Evolutionary conservation across 2,329 filamentous ascomycete species (phyloP), one percentile per base, ranked within the genome.

Genomic region (Arachnopeziza araneosa): DNA sequence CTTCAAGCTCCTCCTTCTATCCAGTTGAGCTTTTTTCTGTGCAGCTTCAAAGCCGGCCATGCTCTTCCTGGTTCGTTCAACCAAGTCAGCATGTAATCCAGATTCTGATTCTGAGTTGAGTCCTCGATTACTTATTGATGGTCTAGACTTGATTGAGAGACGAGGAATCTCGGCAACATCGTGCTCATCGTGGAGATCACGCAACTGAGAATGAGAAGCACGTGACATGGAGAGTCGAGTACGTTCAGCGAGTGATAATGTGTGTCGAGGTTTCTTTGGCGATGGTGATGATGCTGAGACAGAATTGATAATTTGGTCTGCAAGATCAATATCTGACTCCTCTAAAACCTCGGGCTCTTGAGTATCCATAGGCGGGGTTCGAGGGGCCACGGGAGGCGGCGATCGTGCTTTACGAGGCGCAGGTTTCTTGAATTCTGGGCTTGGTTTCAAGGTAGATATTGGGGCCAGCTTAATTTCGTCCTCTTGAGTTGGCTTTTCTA

Each of bases 181-280:
- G 0, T 68, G 68, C 1, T 69, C 67, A 7, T 71, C 66, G n/a
- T 69, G 56, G 62, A 74, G 8, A 66, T 73, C 56, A 17, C 66
- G 52, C 58, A 70, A 64, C 36, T 70, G 64, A 3, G 66, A 69
- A 19, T 72, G 74, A 1, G 84, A 81, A 53, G 83, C 77, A 2
- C 85, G 79, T 0, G 87, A 84, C 86, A 96, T 93, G 21, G 90
- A 92, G 57, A 91, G 80, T 21, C 89, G 85, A 0, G 93, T 96
- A 54, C 92, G 87, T 70, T 96, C 91, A 3, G 88, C 82, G 0
- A 95, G 80, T 0, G 87, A 86, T 9, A 88, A 74, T 0, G 79
- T 81, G 55, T 84, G 83, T 0, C 83, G 78, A 0, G 77, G 75
- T 66, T 84, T 86, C 51, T 75, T 70, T 0, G 84, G 84, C 0